Base-by-base conservation (phyloP, 192 early-diverging fungal genomes). In the Dissophora ornata region DNA sequence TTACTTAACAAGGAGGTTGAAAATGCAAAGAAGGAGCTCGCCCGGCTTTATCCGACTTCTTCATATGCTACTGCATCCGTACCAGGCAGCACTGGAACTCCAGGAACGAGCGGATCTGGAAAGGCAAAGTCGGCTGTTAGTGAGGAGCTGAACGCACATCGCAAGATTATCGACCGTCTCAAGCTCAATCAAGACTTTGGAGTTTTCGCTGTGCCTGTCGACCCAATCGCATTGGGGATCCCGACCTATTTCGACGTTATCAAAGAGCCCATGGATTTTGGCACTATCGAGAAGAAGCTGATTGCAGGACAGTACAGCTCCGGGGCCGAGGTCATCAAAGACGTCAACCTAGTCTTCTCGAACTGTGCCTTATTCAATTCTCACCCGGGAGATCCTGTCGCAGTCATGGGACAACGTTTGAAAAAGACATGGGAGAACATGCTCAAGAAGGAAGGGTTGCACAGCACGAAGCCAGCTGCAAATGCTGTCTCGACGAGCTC, bases 321-420 rank as follows among this genome's bases (percentile, higher is more conserved):
- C 1, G 62, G 83, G 5, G 73, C 65, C 9, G 68, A 74, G n/a
- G 87, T 85, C 45, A 48, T 80, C 11, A 45, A 25, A 5, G 86
- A 88, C 45, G 84, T 89, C 1, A 75, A 67, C 16, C 80, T 93
- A 11, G 89, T 94, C 56, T 88, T 95, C 58, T 57, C 68, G 2
- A 95, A 95, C 68, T 95, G 94, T 74, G 90, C 83, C 44, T 50
- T 50, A 2, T 95, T 92, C 63, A 94, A 95, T 67, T 54, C 64
- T 10, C 80, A 84, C 4, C 80, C 82, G 0, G 88, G 85, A 0
- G 69, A 82, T 53, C 42, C 29, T 13, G 88, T 95, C 0, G 82
- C 90, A 64, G 57, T 80, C 11, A 82, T 82, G 69, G 92, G 89
- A 0, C 53, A 83, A 34, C 61, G 88, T 32, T 60, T 92, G 15